phyloP scores from a whole-genome alignment of 106 monocot genomes.

The Platanthera guangdongensis region DNA sequence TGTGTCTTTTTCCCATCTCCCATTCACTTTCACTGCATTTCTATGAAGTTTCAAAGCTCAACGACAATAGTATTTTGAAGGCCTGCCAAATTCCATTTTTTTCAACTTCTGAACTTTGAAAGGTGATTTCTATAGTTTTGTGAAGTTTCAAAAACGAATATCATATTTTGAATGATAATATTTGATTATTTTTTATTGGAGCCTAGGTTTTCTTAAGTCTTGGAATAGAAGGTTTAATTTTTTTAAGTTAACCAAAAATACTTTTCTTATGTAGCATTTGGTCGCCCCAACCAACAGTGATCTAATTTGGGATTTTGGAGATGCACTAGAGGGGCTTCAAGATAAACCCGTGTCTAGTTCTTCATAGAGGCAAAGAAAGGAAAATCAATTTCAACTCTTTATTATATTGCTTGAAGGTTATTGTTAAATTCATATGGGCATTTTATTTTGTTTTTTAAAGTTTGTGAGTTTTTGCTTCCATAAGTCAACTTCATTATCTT shows the following conservation, averaged over 20 bases:
- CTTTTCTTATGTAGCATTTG: conserved; percentile 16
- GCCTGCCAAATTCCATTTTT: too few species aligned
- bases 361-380: conserved; percentile 39
- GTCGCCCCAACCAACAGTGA: conserved; percentile 13
- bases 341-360: conserved; percentile 40
- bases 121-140: too few species aligned
- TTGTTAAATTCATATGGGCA: not conserved
- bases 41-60: too few species aligned
- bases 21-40: too few species aligned
- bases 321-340: conserved; percentile 50
- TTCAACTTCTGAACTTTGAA: too few species aligned
- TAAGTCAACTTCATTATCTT: not conserved
- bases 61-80: too few species aligned
- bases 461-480: not conserved
- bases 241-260: not conserved
- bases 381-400: conserved; percentile 50
- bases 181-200: too few species aligned
- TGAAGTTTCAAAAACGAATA: too few species aligned
- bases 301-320: conserved; percentile 59
- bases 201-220: too few species aligned
- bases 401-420: conserved; percentile 90
- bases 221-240: too few species aligned
- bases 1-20: too few species aligned
- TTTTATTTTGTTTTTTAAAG: not conserved
- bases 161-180: too few species aligned